Evolutionary conservation across 78 protist species (phyloP), one percentile per base, ranked within the genome.

Genomic region (Pelomyxa schiedti): DNA sequence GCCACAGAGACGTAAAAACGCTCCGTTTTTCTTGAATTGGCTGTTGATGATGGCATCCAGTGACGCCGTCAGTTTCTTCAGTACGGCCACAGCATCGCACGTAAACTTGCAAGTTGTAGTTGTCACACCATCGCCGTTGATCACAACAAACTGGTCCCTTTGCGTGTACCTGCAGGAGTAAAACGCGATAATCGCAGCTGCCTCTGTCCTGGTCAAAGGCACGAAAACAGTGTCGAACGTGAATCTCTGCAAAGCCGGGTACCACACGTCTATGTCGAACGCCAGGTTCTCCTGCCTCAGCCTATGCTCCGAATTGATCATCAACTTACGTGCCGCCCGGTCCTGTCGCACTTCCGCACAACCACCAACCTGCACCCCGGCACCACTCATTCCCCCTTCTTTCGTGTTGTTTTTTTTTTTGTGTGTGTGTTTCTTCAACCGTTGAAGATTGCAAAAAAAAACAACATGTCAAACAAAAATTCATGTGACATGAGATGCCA

Each of bases 211-310:
- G n/a, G 79, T 76, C 32, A 76, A 52, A 3, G 79, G 79, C 36
- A 36, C 7, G 39, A 76, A 76, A 8, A 32, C 53, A 8, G 79
- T 66, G 5, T 4, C 29, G 43, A 69, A 76, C 16, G 79, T 76
- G 52, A 29, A 69, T 8, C 36, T 26, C 29, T 8, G 5, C 66
- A 76, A 16, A n/a, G 73, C 30, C 36, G 79, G 79, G 42, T 76
- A 76, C 79, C 79, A 76, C 8, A 76, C 79, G 77, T 76, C 79
- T 6, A 70, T 76, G 26, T 76, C 79, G 26, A 76, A 76, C 26
- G 79, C 74, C 36, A 76, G 73, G 75, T 76, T 76, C 77, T 76
- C 79, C 22, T 16, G 29, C 24, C 79, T 28, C 5, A 76, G 6
- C 43, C 75, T 24, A 24, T 76, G 79, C 77, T 76, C 79, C 64